phyloP scores from a whole-genome alignment of 2,329 filamentous ascomycete genomes.

The Leptographium procerum region DNA sequence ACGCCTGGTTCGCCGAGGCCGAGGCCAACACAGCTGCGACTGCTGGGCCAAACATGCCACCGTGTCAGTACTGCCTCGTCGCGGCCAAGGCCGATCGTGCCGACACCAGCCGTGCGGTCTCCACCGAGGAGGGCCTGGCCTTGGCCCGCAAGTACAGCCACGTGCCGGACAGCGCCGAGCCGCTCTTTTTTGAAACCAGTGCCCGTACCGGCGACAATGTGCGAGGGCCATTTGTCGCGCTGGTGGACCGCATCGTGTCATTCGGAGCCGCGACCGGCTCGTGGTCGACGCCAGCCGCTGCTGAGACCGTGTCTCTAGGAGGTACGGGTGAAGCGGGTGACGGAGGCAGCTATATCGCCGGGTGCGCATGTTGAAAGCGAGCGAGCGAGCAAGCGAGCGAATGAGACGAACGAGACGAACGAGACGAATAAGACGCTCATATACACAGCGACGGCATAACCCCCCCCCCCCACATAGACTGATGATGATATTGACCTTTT shows the following conservation, averaged over 20 bases:
- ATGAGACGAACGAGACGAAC: not conserved
- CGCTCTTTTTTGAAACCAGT: slow-evolving; percentile 41
- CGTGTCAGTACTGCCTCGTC: slow-evolving; percentile 20
- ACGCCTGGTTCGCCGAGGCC: slow-evolving; percentile 42
- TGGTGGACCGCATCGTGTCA: slow-evolving; percentile 35
- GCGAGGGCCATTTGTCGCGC: slow-evolving; percentile 37
- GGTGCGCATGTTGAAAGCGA: not conserved
- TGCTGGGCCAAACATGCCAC: slow-evolving; percentile 10
- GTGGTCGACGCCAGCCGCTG: slow-evolving; percentile 3
- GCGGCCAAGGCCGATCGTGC: slow-evolving; percentile 41
- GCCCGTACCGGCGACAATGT: slow-evolving; percentile 42
- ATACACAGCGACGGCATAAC: not conserved
- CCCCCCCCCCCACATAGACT: not conserved
- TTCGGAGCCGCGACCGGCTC: slow-evolving; percentile 2
- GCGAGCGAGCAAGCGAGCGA: not conserved
- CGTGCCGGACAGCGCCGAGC: slow-evolving; percentile 8
- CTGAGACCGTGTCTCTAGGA: slow-evolving; percentile 11
- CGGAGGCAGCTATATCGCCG: slow-evolving; percentile 6
- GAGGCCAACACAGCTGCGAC: slow-evolving; percentile 32
- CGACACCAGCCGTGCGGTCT: slow-evolving; percentile 29
- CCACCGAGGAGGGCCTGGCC: slow-evolving; percentile 32
- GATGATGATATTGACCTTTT: not conserved
- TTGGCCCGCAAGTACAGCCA: slow-evolving; percentile 31
- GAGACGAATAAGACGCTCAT: not conserved
- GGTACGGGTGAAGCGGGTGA: not conserved